Evolutionary conservation across 805 yeast genomes (phyloP), one percentile per base, ranked within the genome.

Genomic region (Metschnikowia chrysomelidarum): DNA sequence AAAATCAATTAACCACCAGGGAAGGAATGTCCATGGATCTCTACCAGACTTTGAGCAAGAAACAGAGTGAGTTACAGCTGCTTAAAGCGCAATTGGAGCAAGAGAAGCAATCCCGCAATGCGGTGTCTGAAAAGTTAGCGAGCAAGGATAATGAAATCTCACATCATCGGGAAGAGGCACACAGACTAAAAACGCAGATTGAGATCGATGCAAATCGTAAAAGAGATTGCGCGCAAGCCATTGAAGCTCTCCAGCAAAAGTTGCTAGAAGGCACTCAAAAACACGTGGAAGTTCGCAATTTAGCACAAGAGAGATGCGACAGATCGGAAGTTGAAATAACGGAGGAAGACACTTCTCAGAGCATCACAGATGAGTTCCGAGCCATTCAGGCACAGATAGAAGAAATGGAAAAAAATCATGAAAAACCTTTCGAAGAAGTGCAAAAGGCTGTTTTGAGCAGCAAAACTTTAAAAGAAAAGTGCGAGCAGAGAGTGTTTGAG

Each of bases 381-480:
- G 62, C 56, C 13, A 64, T 80, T 11, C 68, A 73, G 14, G 48
- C 54, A 21, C 68, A 69, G 14, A 69, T 83, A 12, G 60, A 67
- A 31, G 68, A 64, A 34, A 76, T 80, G 2, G 84, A 82, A 45
- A 59, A 59, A 26, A 58, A 62, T 16, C 55, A 79, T 10, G 86
- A 84, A 1, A 65, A 74, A 36, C 55, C 80, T 0, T 72, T 75
- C 30, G 82, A 78, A 32, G 73, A 75, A 23, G 77, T 81, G 1
- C 69, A 75, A 27, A 50, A 56, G 9, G 68, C 76, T 21, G 71
- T 76, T 28, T 61, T 69, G 11, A 52, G 53, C 10, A 67, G 75
- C 4, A 71, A 75, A 41, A 51, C 56, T 4, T 64, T 63, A 30
- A 68, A 64, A 38, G 67, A 61, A 10, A 62, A 62, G 4, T 74